phyloP scores from a whole-genome alignment of 164 flowering plant species.

The Tinospora cordifolia region DNA sequence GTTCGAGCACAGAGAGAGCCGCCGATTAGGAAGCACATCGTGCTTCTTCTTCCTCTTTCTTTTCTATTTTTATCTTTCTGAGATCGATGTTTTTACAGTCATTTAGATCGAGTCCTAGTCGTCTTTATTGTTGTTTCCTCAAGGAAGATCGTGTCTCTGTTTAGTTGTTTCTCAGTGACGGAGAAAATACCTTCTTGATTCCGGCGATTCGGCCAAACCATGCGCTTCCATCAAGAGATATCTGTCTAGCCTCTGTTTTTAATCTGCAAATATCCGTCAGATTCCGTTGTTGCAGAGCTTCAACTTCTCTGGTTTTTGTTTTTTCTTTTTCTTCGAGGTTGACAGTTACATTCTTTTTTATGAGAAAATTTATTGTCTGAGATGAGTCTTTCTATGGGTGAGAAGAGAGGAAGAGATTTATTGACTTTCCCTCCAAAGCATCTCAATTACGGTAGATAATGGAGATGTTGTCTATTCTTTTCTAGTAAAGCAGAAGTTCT shows the following conservation, averaged over 20 bases:
- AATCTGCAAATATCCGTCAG: neutral
- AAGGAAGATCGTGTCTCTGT: no score
- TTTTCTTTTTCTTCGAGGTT: neutral
- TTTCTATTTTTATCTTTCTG: no score
- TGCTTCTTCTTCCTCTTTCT: no score
- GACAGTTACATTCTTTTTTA: neutral
- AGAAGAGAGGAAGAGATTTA: neutral
- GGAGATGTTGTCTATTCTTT: no score
- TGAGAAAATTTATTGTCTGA: neutral
- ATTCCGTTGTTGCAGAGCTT: conserved; percentile 4
- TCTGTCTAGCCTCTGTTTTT: no score
- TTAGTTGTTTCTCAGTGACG: no score
- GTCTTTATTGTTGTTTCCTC: neutral
- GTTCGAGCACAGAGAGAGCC: no score
- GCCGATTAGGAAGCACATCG: no score
- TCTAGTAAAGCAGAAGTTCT: neutral
- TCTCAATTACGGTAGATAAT: neutral
- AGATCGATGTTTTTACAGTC: neutral
- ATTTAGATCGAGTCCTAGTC: neutral
- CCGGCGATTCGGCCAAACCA: no score
- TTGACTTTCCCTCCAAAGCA: neutral
- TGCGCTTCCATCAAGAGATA: no score
- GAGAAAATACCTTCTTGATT: no score
- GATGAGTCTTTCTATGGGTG: neutral
- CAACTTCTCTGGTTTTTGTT: neutral